phyloP scores from a whole-genome alignment of 495 filamentous ascomycete genomes.

The Hamigera avellanea region DNA sequence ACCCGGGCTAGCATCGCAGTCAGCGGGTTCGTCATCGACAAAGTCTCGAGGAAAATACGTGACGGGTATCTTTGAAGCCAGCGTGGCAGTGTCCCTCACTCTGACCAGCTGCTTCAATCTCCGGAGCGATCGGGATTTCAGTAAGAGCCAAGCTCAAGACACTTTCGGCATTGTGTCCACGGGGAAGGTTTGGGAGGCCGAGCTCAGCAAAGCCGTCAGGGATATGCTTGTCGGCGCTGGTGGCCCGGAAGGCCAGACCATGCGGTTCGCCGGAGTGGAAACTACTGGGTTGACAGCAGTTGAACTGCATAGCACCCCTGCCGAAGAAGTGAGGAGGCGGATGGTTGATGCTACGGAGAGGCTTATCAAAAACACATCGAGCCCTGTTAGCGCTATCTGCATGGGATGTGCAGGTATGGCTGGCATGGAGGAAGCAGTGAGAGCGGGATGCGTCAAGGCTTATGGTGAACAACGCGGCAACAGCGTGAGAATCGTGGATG shows the following conservation, averaged over 20 bases:
- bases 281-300: conserved; percentile 74
- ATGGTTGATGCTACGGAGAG: conserved; percentile 59
- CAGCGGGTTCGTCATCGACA: conserved; percentile 1
- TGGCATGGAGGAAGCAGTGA: conserved; percentile 72
- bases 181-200: conserved; percentile 67
- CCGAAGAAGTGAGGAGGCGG: conserved; percentile 49
- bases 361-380: conserved; percentile 40
- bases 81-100: conserved; percentile 45
- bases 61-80: conserved; percentile 83
- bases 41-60: conserved; percentile 39
- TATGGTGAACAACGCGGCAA: conserved; percentile 49
- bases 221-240: conserved; percentile 26
- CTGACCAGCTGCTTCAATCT: conserved; percentile 32
- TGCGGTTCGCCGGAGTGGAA: conserved; percentile 64
- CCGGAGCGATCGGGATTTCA: conserved; percentile 9
- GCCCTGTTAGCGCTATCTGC: conserved; percentile 38
- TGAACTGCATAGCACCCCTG: conserved; percentile 61
- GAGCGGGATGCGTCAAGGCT: conserved; percentile 50
- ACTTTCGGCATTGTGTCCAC: conserved; percentile 88
- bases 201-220: conserved; percentile 52
- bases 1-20: conserved; percentile 9
- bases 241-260: conserved; percentile 28
- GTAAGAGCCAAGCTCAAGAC: conserved; percentile 25
- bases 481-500: conserved; percentile 66
- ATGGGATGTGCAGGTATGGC: conserved; percentile 87